Base-by-base conservation (phyloP, 2,329 filamentous ascomycete genomes). In the Aureobasidium musti region DNA sequence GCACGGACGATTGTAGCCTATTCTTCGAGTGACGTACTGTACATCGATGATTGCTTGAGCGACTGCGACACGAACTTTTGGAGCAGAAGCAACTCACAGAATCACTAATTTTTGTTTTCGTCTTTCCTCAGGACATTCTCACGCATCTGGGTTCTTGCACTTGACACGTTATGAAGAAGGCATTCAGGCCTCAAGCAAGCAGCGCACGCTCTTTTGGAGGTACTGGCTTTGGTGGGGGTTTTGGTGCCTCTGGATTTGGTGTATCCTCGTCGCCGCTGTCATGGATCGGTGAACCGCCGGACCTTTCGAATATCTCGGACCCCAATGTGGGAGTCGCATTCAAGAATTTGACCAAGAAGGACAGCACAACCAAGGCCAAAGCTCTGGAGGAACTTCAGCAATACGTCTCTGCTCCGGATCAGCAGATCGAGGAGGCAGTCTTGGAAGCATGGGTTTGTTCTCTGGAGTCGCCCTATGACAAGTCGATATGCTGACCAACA, bases 271-370 rank as follows among this genome's bases (percentile, higher is more conserved):
- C 87, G n/a, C 80, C 81, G 52, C 83, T 99, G 45, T 97, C 93
- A 52, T 97, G 97, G 79, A 86, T 98, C 63, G 84, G 90, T 63
- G 92, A 96, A 73, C 91, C 92, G 11, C 91, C 91, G 56, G 90
- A 97, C 73, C 86, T 97, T 71, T 87, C 88, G 39, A 81, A 81
- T 50, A 87, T 99, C 68, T 89, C 88, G 52, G 89, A 97, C 72
- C 85, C 92, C 8, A 90, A 95, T 73, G 83, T 94, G 43, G 87
- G 94, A 43, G 92, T 98, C 17, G 87, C 89, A n/a, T 91, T 97
- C 80, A 96, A 97, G 78, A 97, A 96, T 72, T 79, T 97, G 3
- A 84, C 89, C 60, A 99, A 98, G 80, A 96, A 95, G 79, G 94
- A 97, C 79, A 89, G 89, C 73, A 96, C 88, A 13, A 99, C 95